Conservation (phyloP, 345 rosid genomes). For the Erucastrum elatum region DNA sequence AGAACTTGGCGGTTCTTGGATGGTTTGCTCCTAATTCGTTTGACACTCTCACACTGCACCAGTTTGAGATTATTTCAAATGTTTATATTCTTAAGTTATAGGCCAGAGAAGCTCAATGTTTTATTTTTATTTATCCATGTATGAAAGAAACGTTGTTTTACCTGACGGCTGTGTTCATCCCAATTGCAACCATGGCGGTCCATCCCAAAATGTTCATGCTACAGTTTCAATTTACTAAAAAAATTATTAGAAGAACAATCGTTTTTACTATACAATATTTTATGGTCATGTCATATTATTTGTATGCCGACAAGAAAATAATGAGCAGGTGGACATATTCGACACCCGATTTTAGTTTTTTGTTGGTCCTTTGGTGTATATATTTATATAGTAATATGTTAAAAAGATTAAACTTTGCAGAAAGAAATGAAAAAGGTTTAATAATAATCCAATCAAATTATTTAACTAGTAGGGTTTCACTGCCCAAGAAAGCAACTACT, state of each 20-base stretch:
- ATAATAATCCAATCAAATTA: neutral
- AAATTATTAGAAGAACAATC: neutral
- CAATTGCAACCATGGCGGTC: slow-evolving; percentile 74
- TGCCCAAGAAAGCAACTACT: slow-evolving; percentile 36
- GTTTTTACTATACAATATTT: neutral
- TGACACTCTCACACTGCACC: slow-evolving; percentile 73
- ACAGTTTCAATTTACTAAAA: neutral
- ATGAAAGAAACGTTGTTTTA: slow-evolving; percentile 11
- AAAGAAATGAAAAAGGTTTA: slow-evolving; percentile 5
- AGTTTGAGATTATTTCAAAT: slow-evolving; percentile 6
- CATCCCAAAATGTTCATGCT: slow-evolving; percentile 83
- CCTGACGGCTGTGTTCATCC: slow-evolving; percentile 89
- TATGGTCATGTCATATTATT: neutral
- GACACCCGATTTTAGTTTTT: neutral
- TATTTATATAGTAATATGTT: neutral
- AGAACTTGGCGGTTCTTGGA: slow-evolving; percentile 65
- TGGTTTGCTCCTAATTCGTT: slow-evolving; percentile 85
- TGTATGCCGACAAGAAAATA: neutral
- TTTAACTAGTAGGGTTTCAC: slow-evolving; percentile 24
- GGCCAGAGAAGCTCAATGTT: neutral
- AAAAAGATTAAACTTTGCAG: neutral
- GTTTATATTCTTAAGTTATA: neutral
- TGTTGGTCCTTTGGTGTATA: neutral
- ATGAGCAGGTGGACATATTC: neutral
- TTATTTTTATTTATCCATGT: neutral